phyloP scores from a whole-genome alignment of 129 eudicot species.

The Saussurea involucrata region DNA sequence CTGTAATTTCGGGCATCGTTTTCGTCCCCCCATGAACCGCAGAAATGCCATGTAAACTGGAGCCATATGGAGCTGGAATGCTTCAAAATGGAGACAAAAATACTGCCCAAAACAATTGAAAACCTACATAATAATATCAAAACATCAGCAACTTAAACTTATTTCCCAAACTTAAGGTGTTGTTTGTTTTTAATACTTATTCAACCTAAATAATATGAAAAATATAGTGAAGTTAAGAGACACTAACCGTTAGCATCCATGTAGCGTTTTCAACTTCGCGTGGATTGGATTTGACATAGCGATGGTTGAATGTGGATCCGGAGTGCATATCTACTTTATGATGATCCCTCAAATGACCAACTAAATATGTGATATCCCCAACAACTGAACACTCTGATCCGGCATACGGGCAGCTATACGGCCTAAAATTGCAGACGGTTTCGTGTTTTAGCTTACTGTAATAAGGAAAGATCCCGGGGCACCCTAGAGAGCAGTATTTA shows the following conservation, averaged over 20 bases:
- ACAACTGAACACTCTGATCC: conserved; percentile 53
- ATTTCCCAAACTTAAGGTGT: background rate
- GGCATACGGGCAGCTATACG: conserved; percentile 53
- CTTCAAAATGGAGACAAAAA: conserved; percentile 69
- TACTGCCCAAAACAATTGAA: conserved; percentile 64
- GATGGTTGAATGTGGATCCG: conserved; percentile 49
- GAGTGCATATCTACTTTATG: conserved; percentile 66
- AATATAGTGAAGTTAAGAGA: background rate
- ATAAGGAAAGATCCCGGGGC: conserved; percentile 51
- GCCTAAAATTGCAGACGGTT: conserved; percentile 42
- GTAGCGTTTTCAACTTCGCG: conserved; percentile 57
- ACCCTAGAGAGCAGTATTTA: conserved; percentile 41
- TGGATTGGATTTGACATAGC: conserved; percentile 57
- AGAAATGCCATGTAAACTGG: conserved; percentile 71
- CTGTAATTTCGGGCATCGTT: conserved; percentile 51
- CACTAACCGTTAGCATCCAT: conserved; percentile 58
- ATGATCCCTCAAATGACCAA: conserved; percentile 53
- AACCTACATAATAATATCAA: conserved; percentile 30
- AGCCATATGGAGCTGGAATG: conserved; percentile 56
- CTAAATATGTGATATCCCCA: conserved; percentile 51
- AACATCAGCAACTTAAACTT: background rate
- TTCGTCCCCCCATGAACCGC: conserved; percentile 67
- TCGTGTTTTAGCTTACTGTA: conserved; percentile 52
- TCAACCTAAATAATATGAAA: no score
- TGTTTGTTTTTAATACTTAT: background rate